phyloP scores from a whole-genome alignment of 306 rosid genomes.

The Lupinus albus region DNA sequence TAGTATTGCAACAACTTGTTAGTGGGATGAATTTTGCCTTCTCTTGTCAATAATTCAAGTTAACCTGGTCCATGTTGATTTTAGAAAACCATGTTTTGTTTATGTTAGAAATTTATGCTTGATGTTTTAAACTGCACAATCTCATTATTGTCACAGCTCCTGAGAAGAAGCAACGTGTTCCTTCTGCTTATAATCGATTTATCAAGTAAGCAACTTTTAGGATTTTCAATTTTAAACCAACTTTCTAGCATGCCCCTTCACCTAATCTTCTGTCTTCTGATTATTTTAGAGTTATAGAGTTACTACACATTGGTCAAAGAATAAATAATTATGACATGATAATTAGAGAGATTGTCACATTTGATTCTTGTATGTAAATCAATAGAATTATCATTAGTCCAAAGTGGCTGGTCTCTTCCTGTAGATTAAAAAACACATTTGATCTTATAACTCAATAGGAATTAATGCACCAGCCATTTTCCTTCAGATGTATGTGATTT shows the following conservation, averaged over 20 bases:
- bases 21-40: conserved; percentile 12
- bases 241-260: not conserved
- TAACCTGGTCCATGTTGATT: not conserved
- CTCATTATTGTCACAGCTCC: conserved; percentile 66
- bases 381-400: no score
- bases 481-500: no score
- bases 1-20: conserved; percentile 24
- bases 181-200: conserved; percentile 93
- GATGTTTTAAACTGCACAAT: conserved; percentile 8
- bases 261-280: no score
- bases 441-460: no score
- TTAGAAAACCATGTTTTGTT: conserved; percentile 18
- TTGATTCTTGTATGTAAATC: no score
- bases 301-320: no score
- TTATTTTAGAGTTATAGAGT: no score
- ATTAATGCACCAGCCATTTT: no score
- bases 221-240: conserved; percentile 19
- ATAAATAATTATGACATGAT: no score
- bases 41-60: conserved; percentile 13
- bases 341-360: no score
- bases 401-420: no score
- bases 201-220: conserved; percentile 68
- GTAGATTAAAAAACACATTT: no score
- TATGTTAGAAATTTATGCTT: conserved; percentile 4
- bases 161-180: conserved; percentile 97